phyloP scores from a whole-genome alignment of 2,329 filamentous ascomycete genomes.

The Alternaria infectoria region DNA sequence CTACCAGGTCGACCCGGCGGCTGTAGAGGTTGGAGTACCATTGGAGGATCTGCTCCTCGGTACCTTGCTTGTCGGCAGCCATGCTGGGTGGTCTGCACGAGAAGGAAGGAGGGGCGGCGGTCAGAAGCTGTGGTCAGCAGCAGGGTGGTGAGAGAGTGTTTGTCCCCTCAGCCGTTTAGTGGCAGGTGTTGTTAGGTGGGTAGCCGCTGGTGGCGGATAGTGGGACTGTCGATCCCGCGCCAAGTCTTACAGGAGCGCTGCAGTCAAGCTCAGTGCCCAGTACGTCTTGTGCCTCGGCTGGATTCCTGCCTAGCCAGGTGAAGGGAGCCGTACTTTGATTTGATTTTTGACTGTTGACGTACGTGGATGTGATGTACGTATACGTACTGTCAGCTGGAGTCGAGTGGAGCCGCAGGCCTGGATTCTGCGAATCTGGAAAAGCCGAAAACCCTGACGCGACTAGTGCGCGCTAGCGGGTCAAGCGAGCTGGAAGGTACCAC shows the following conservation, averaged over 20 bases:
- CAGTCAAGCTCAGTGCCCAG: neutral
- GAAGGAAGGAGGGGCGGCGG: neutral
- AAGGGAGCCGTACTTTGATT: neutral
- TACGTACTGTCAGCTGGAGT: conserved; percentile 9
- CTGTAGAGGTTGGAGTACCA: conserved; percentile 47
- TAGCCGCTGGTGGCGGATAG: conserved; percentile 24
- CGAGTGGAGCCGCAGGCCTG: conserved; percentile 16
- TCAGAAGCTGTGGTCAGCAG: conserved; percentile 14
- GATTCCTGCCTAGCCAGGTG: neutral
- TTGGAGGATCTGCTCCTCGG: conserved; percentile 32
- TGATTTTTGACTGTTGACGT: conserved; percentile 4
- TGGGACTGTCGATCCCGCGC: conserved; percentile 20
- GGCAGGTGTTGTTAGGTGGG: conserved; percentile 10
- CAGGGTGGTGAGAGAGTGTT: conserved; percentile 10
- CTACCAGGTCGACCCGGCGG: conserved; percentile 61
- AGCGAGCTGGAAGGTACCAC: conserved; percentile 18
- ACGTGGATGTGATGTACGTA: conserved; percentile 10
- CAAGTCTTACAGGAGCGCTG: conserved; percentile 16
- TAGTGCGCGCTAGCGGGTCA: conserved; percentile 30
- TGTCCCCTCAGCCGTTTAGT: conserved; percentile 13
- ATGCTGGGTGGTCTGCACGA: conserved; percentile 18
- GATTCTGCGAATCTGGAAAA: conserved; percentile 22
- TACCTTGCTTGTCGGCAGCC: conserved; percentile 26
- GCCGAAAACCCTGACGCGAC: conserved; percentile 19
- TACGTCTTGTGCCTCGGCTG: neutral